Evolutionary conservation across 768 basidiomycete species (phyloP), one percentile per base, ranked within the genome.

Genomic region (Fistulinella prunicolor): DNA sequence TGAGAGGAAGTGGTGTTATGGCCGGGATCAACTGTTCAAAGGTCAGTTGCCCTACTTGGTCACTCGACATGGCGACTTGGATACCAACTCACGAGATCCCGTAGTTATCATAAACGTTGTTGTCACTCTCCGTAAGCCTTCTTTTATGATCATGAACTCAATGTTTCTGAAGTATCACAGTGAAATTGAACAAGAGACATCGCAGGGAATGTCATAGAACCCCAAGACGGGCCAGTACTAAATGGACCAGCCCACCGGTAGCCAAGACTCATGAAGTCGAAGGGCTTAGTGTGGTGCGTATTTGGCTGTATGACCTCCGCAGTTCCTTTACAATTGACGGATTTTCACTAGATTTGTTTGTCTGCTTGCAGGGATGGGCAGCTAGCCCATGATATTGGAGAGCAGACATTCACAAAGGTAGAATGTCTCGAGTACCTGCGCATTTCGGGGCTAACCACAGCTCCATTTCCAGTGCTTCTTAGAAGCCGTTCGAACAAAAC

Each of bases 301-400:
- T 4, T 17, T 0, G 3, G 19, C 19, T n/a, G 16, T 13, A 42
- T 34, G 13, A 4, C 28, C 4, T 35, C 16, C 19, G 2, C 2
- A 6, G 2, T 12, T 13, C 20, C 5, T 8, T 39, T 16, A 8
- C 30, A 35, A 22, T 19, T 19, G 2, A 49, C 14, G 2, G 36
- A 26, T 1, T 17, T 10, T 12, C 3, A 0, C 12, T 16, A 65
- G 62, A 57, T 67, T 9, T 67, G 55, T 32, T 28, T 67, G 17
- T 62, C 62, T 0, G 60, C 64, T 6, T 65, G 63, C 38, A 54
- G 56, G 10, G 63, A 67, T n/a, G 42, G 40, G 12, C 60, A 65
- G 5, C 4, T 36, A 17, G 63, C 65, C 6, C 49, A 53, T 13
- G 64, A 65, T 34, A 60, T 65, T 32, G 32, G 47, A 12, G 39